phyloP scores from a whole-genome alignment of 345 rosid species.

The Eucalyptus erythrocorys region DNA sequence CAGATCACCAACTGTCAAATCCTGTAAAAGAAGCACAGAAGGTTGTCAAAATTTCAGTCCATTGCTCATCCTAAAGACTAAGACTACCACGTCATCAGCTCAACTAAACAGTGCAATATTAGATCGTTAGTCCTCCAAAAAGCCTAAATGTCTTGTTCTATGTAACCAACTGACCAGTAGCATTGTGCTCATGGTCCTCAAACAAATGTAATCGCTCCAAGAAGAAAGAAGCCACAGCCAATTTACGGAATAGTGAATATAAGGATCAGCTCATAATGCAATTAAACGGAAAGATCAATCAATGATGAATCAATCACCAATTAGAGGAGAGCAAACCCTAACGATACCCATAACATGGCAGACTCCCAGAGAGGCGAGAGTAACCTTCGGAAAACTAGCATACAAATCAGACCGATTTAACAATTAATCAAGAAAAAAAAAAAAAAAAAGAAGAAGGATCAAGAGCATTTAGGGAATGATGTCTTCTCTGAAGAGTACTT shows the following conservation, averaged over 20 bases:
- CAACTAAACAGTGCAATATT: background rate
- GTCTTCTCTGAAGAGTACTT: background rate
- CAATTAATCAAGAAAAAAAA: background rate
- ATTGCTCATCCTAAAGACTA: background rate
- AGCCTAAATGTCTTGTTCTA: background rate
- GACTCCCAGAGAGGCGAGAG: background rate
- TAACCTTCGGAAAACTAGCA: background rate
- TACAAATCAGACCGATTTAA: background rate
- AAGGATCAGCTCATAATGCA: background rate
- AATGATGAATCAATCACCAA: background rate
- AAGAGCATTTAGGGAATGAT: background rate
- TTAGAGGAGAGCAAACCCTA: background rate
- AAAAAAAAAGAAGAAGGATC: background rate
- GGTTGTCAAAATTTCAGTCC: background rate
- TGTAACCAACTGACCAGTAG: background rate
- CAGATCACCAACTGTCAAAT: background rate
- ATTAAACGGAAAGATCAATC: background rate
- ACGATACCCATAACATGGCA: background rate
- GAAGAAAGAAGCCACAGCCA: background rate
- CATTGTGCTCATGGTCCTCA: background rate
- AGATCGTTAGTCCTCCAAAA: background rate
- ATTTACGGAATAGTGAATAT: background rate
- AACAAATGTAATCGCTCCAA: background rate
- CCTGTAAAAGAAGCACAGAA: background rate
- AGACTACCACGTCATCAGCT: background rate